Evolutionary conservation across 139 green algal genomes (phyloP).

Genomic region (Trebouxia sp.): DNA sequence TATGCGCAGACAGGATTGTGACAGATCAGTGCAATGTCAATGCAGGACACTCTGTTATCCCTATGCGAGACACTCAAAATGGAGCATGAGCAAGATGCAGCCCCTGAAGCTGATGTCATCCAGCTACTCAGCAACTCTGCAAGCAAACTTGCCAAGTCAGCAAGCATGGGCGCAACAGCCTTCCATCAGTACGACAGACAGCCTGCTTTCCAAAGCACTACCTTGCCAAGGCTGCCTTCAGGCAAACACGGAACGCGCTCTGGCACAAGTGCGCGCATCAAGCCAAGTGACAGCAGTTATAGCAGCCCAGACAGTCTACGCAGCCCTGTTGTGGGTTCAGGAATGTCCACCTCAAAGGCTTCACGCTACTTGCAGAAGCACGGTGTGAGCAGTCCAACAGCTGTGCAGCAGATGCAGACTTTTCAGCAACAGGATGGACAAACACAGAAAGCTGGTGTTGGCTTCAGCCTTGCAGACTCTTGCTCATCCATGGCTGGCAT

Average conservation of each 20-base stretch:
- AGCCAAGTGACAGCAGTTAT: background rate
- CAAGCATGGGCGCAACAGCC: background rate
- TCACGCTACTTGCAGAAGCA: conserved; percentile 4
- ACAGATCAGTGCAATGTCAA: too few relatives aligned
- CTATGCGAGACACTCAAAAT: background rate
- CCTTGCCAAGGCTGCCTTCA: too few relatives aligned
- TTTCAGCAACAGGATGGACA: background rate
- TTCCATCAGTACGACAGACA: too few relatives aligned
- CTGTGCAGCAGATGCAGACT: conserved; percentile 7
- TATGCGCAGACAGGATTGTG: too few relatives aligned
- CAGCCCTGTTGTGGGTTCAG: too few relatives aligned
- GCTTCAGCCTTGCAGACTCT: conserved; percentile 1
- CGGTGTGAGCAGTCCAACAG: background rate
- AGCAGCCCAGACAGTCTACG: background rate
- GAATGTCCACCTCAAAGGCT: background rate
- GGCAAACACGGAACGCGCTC: too few relatives aligned
- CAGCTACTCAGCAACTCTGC: background rate
- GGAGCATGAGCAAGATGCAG: background rate
- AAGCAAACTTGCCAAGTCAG: background rate
- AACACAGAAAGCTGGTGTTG: too few relatives aligned
- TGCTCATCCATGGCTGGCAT: background rate
- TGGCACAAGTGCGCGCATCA: too few relatives aligned
- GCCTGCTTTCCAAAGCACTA: too few relatives aligned
- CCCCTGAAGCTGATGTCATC: background rate
- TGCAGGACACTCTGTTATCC: background rate